A percentile compares a stretch with the other conserved stretches of the same genome.
phyloP scores from a whole-genome alignment of 345 rosid species.

The Kernera saxatilis region DNA sequence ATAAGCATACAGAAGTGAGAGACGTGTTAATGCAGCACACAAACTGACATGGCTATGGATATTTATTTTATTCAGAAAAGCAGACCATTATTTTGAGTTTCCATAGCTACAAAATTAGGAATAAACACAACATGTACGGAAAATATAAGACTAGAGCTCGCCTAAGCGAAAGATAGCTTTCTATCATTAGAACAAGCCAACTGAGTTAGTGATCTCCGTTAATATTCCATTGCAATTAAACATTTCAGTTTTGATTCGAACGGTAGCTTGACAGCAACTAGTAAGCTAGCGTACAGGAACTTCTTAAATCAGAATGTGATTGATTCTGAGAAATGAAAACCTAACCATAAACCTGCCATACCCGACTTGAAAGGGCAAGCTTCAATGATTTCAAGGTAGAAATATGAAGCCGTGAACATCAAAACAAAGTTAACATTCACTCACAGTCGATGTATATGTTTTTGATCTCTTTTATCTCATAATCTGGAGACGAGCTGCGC shows the following conservation, averaged over 20 bases:
- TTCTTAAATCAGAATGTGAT: neutral
- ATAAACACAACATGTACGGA: neutral
- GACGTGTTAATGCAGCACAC: neutral
- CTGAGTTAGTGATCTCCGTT: neutral
- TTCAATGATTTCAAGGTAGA: neutral
- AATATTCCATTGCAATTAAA: neutral
- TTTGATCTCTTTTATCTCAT: conserved; percentile 74
- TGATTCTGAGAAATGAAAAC: neutral
- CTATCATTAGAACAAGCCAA: neutral
- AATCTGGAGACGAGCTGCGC: conserved; percentile 60
- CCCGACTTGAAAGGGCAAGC: neutral
- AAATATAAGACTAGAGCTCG: neutral
- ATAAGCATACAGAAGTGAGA: neutral
- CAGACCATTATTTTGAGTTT: neutral
- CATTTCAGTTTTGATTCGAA: neutral
- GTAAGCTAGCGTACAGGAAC: neutral
- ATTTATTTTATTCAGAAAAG: neutral
- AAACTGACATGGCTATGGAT: neutral
- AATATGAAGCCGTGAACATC: neutral
- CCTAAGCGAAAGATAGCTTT: neutral
- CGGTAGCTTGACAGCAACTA: neutral
- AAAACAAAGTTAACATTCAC: conserved; percentile 25
- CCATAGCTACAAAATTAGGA: neutral
- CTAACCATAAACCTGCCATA: conserved; percentile 2
- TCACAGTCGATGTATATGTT: conserved; percentile 94